Conservation (phyloP, 2,329 filamentous ascomycete genomes). For the Plenodomus lindquistii region DNA sequence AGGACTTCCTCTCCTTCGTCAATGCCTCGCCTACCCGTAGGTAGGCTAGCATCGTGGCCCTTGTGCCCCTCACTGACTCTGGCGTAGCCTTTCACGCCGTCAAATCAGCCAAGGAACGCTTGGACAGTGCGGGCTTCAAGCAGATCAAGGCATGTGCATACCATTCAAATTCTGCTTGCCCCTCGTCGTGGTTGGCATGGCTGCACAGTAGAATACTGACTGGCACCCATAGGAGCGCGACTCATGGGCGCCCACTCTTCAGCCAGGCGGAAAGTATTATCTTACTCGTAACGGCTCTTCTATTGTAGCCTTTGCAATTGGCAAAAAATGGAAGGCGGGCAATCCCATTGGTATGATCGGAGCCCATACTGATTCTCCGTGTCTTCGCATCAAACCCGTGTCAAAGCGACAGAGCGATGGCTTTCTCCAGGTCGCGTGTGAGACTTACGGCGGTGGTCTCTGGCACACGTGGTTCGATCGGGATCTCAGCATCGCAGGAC, state of each 20-base stretch:
- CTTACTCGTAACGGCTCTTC: slow-evolving; percentile 92
- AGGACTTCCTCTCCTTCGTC: slow-evolving; percentile 90
- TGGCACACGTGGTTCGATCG: slow-evolving; percentile 99
- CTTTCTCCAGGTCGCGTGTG: slow-evolving; percentile 92
- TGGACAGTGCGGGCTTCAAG: slow-evolving; percentile 83
- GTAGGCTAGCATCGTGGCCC: slow-evolving; percentile 30
- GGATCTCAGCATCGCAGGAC: slow-evolving; percentile 86
- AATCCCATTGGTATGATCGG: slow-evolving; percentile 92
- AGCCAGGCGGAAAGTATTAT: slow-evolving; percentile 93
- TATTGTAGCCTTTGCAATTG: slow-evolving; percentile 89
- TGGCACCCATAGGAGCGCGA: slow-evolving; percentile 70
- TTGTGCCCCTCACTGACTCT: slow-evolving; percentile 13
- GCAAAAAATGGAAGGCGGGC: slow-evolving; percentile 86
- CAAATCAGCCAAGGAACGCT: slow-evolving; percentile 71
- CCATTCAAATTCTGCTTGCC: too few species aligned
- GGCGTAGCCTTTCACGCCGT: slow-evolving; percentile 90
- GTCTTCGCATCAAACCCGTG: slow-evolving; percentile 88
- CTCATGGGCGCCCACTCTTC: slow-evolving; percentile 77
- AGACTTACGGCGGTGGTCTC: slow-evolving; percentile 94
- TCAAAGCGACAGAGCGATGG: slow-evolving; percentile 86
- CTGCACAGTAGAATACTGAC: background rate
- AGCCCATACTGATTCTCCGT: slow-evolving; percentile 94
- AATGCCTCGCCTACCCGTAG: slow-evolving; percentile 92
- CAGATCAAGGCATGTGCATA: slow-evolving; percentile 68
- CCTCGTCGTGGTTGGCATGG: too few species aligned